Evolutionary conservation across 768 basidiomycete species (phyloP).

Genomic region (Termitomyces sp.): DNA sequence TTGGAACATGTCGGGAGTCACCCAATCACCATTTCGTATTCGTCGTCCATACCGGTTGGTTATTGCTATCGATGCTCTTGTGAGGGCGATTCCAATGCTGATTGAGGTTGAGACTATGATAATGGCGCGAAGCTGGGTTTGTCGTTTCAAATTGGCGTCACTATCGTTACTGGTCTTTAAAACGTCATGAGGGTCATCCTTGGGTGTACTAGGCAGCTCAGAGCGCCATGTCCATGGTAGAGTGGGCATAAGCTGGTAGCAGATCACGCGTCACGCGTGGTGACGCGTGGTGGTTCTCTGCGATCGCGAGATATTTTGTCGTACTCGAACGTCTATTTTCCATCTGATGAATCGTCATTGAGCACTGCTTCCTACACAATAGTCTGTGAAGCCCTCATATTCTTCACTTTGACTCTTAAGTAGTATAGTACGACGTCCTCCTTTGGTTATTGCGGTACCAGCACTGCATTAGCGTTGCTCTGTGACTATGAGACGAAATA

Average conservation of each 20-base stretch:
- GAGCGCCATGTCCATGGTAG: conserved; percentile 12
- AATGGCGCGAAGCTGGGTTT: conserved; percentile 22
- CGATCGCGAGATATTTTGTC: too few species aligned
- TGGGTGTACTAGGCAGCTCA: background rate
- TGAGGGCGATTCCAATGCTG: conserved; percentile 31
- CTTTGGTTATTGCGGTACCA: background rate
- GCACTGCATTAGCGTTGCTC: background rate
- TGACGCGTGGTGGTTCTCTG: too few species aligned
- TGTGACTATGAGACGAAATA: background rate
- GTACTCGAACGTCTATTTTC: too few species aligned
- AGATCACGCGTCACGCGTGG: background rate
- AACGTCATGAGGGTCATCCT: background rate
- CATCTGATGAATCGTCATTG: background rate
- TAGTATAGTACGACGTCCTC: background rate
- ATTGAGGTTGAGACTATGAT: conserved; percentile 30
- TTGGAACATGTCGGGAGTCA: conserved; percentile 57
- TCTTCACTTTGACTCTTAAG: too few species aligned
- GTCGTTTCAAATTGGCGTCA: background rate
- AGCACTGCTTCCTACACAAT: background rate
- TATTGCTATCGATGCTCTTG: conserved; percentile 26
- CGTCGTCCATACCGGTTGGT: conserved; percentile 53
- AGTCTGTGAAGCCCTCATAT: background rate
- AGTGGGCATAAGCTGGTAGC: conserved; percentile 8
- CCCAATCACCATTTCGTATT: conserved; percentile 59
- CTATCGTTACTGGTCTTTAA: background rate